Evolutionary conservation across 2,329 filamentous ascomycete species (phyloP).

Genomic region (Sporothrix globosa): DNA sequence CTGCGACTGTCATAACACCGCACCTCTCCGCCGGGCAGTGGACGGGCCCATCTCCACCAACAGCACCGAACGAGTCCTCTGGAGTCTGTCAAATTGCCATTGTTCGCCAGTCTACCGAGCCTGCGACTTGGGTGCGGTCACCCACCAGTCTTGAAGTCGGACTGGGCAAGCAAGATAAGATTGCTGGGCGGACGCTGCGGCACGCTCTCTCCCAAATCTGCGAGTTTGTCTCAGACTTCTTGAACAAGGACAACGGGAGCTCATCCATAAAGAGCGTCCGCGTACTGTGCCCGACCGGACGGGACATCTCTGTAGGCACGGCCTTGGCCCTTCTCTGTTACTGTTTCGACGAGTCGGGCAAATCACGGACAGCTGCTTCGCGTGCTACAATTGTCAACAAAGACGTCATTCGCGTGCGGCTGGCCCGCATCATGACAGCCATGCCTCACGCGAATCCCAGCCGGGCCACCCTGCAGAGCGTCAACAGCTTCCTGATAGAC

Average conservation of each 20-base stretch:
- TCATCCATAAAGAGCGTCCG: conserved; percentile 47
- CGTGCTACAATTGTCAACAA: conserved; percentile 62
- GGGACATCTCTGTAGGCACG: conserved; percentile 77
- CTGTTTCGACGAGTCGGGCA: conserved; percentile 61
- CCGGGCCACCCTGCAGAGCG: conserved; percentile 81
- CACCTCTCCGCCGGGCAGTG: conserved; percentile 39
- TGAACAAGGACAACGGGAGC: conserved; percentile 38
- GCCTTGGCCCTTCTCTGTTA: conserved; percentile 76
- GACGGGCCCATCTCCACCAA: conserved; percentile 16
- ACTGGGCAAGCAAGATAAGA: conserved; percentile 68
- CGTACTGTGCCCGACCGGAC: conserved; percentile 75
- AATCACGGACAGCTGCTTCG: conserved; percentile 25
- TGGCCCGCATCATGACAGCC: conserved; percentile 80
- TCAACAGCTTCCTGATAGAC: conserved; percentile 86
- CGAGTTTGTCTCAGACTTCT: conserved; percentile 54
- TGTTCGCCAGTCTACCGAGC: conserved; percentile 48
- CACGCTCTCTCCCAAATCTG: conserved; percentile 66
- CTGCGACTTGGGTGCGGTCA: conserved; percentile 48
- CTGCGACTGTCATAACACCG: conserved; percentile 31
- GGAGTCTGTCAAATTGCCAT: conserved; percentile 47
- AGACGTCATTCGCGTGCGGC: conserved; percentile 70
- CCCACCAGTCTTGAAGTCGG: conserved; percentile 58
- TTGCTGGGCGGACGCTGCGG: conserved; percentile 82
- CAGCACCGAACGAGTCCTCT: background rate
- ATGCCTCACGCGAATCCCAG: conserved; percentile 82